Evolutionary conservation across 805 yeast species (phyloP).

Genomic region (Candida coquimbonensis): DNA sequence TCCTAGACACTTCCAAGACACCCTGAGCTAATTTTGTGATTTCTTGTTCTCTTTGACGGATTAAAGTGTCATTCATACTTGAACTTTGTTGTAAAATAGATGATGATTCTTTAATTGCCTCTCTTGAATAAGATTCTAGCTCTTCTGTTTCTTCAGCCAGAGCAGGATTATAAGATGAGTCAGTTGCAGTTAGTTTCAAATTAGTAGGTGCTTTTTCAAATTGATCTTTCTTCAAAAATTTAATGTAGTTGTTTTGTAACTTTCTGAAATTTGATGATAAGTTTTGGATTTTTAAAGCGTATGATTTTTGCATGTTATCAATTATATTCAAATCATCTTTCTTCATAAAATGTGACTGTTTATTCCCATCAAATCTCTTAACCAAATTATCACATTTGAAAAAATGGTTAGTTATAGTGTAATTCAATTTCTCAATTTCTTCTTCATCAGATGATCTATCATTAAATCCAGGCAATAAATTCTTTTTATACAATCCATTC

Average conservation of each 20-base stretch:
- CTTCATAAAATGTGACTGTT: constrained; percentile 22
- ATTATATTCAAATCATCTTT: constrained; percentile 54
- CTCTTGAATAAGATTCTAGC: constrained; percentile 45
- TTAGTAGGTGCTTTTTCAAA: constrained; percentile 37
- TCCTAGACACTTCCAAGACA: constrained; percentile 85
- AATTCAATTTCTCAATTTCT: constrained; percentile 73
- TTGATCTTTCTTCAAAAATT: constrained; percentile 76
- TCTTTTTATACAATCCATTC: constrained; percentile 67
- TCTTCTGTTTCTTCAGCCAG: constrained; percentile 30
- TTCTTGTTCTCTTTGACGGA: constrained; percentile 79
- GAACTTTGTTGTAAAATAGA: constrained; percentile 27
- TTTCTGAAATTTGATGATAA: constrained; percentile 73
- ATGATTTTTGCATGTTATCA: constrained; percentile 72
- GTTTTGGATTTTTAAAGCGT: constrained; percentile 81
- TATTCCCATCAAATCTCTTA: constrained; percentile 48
- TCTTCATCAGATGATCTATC: constrained; percentile 73
- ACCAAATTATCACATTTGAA: constrained; percentile 75
- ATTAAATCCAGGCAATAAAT: constrained; percentile 79
- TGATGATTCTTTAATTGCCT: constrained; percentile 44
- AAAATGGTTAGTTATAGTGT: constrained; percentile 64
- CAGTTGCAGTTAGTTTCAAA: background rate
- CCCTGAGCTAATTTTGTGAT: constrained; percentile 90
- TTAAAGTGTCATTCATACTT: constrained; percentile 32
- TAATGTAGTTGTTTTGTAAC: constrained; percentile 83
- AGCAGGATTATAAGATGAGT: constrained; percentile 18